Conservation (phyloP, 352 stramenopile genomes). For the Phytopythium sindhum region DNA sequence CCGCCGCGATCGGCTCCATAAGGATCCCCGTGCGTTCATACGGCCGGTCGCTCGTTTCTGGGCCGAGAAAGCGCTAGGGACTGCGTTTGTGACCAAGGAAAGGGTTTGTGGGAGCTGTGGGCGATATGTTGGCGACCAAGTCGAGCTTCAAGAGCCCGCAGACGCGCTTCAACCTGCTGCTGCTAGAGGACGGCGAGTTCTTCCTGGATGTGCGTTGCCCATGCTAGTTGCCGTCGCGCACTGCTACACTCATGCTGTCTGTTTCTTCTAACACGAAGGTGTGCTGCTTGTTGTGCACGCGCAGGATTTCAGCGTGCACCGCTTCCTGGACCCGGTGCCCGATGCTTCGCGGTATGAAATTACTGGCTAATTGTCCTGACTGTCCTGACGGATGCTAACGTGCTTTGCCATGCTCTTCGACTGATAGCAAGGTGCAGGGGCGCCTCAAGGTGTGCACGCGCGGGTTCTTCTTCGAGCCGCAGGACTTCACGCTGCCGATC, state of each 20-base stretch:
- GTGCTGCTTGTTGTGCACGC: not conserved
- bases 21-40: not conserved
- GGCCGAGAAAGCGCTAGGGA: not conserved
- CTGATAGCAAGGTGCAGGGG: conserved; percentile 63
- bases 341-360: conserved; percentile 42
- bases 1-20: not conserved
- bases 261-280: not conserved
- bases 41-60: not conserved
- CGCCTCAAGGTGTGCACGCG: conserved; percentile 87
- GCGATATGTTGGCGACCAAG: conserved; percentile 36
- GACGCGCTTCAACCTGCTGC: conserved; percentile 90
- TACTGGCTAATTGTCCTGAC: not conserved
- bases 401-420: not conserved
- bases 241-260: not conserved
- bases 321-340: conserved; percentile 59
- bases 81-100: not conserved
- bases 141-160: conserved; percentile 45
- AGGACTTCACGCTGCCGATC: conserved; percentile 76
- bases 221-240: not conserved
- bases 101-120: not conserved
- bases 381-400: conserved; percentile 1
- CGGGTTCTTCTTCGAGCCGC: conserved; percentile 91
- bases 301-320: conserved; percentile 83
- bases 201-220: conserved; percentile 84
- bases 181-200: conserved; percentile 93